Evolutionary conservation across 23 red algal genomes (phyloP).

Genomic region (Agarophyton chilense): DNA sequence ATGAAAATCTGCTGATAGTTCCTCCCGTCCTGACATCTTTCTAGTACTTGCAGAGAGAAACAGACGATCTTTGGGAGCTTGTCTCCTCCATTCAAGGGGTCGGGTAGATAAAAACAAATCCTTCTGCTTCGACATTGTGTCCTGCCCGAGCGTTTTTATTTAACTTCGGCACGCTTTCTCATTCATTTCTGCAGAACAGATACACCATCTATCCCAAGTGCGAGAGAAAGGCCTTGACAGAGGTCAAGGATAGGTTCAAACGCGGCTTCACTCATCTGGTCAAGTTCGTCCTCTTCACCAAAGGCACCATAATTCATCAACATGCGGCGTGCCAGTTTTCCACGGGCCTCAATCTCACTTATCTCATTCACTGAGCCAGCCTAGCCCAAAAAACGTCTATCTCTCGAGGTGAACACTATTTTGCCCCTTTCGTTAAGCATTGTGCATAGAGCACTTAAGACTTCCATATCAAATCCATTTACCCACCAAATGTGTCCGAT

Average conservation of each 20-base stretch:
- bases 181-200: neutral
- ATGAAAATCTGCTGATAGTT: neutral
- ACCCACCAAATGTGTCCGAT: conserved; percentile 34
- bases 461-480: conserved; percentile 22
- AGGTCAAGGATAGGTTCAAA: neutral
- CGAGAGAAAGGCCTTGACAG: conserved; percentile 21
- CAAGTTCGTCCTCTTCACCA: neutral
- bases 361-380: neutral
- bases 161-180: neutral
- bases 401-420: neutral
- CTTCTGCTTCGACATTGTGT: conserved; percentile 6
- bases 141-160: neutral
- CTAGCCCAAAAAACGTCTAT: neutral
- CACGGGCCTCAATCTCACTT: neutral
- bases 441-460: neutral
- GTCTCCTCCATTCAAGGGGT: neutral
- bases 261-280: neutral
- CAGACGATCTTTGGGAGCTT: conserved; percentile 4
- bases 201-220: neutral
- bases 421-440: too few species aligned
- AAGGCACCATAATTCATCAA: neutral
- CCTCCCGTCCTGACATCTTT: neutral
- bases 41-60: conserved; percentile 1
- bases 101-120: neutral
- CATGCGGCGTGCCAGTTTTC: neutral